Percentiles rank a stretch among this genome's conserved stretches.
phyloP scores from a whole-genome alignment of 2,329 filamentous ascomycete species.

The Colletotrichum sp. region DNA sequence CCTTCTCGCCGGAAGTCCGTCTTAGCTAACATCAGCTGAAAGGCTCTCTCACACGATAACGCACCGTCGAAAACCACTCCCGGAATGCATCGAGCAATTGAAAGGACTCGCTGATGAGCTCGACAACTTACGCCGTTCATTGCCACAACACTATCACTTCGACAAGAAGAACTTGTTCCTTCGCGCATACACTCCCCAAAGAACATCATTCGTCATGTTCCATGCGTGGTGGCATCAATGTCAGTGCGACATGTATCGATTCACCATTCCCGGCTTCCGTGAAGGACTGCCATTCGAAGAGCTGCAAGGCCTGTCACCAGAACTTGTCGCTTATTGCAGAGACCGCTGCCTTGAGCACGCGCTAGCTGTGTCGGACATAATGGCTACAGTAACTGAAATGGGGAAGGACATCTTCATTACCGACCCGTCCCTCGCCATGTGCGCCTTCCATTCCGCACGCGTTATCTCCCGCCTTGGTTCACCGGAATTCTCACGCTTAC shows the following conservation, averaged over 20 bases:
- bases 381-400: not conserved
- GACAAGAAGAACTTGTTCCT: constrained; percentile 25
- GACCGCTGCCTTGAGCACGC: constrained; percentile 9
- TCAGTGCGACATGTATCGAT: constrained; percentile 28
- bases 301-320: not conserved
- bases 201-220: constrained; percentile 27
- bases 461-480: constrained; percentile 8
- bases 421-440: constrained; percentile 13
- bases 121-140: not conserved
- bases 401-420: constrained; percentile 12
- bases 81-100: not conserved
- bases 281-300: constrained; percentile 5
- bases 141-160: constrained; percentile 19
- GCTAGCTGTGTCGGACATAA: constrained; percentile 7
- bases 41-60: constrained; percentile 26
- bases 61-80: constrained; percentile 22
- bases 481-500: not conserved
- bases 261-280: constrained; percentile 23
- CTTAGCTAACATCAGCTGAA: not conserved
- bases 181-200: constrained; percentile 23
- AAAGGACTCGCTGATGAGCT: constrained; percentile 15
- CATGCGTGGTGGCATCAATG: constrained; percentile 31
- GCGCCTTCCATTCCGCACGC: constrained; percentile 15
- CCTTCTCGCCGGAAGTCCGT: not conserved
- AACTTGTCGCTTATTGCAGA: not conserved